Conservation (phyloP, 106 monocot genomes). For the Platanthera zijinensis region DNA sequence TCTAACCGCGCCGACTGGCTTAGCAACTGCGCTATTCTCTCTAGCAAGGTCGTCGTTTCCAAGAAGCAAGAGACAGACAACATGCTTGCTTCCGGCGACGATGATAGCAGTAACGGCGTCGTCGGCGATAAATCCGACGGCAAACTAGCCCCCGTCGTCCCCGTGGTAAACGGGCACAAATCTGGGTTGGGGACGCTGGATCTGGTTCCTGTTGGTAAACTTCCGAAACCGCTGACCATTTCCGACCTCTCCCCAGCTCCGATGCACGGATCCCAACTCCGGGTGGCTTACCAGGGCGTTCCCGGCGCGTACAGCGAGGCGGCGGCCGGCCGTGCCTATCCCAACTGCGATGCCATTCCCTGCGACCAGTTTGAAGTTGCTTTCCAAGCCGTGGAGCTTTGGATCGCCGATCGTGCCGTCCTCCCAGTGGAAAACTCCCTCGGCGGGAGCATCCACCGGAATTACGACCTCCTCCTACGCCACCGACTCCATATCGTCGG, state of each 20-base stretch:
- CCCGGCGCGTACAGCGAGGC: constrained; percentile 44
- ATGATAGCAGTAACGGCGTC: background rate
- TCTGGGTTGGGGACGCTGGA: constrained; percentile 2
- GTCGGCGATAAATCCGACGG: background rate
- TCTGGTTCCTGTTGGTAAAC: constrained; percentile 23
- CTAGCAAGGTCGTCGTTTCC: constrained; percentile 33
- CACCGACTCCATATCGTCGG: constrained; percentile 47
- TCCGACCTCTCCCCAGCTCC: constrained; percentile 36
- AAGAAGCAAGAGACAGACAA: constrained; percentile 5
- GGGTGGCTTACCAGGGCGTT: constrained; percentile 38
- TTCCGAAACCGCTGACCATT: constrained; percentile 28
- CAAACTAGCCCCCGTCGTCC: background rate
- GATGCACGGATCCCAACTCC: constrained; percentile 31
- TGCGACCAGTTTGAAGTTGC: constrained; percentile 41
- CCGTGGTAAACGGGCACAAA: constrained; percentile 13
- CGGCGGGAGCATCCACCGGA: constrained; percentile 50
- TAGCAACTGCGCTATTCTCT: constrained; percentile 47
- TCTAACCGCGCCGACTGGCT: constrained; percentile 47
- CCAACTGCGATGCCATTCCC: constrained; percentile 41
- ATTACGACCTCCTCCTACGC: constrained; percentile 39
- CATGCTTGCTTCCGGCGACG: background rate
- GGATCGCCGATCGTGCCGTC: constrained; percentile 52
- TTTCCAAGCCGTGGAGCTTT: constrained; percentile 45
- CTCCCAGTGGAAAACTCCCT: constrained; percentile 56
- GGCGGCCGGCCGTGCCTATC: constrained; percentile 32